A percentile compares a stretch with the other conserved stretches of the same genome.
Conservation (phyloP, 2,329 filamentous ascomycete species). For the Cladosporium halotolerans region DNA sequence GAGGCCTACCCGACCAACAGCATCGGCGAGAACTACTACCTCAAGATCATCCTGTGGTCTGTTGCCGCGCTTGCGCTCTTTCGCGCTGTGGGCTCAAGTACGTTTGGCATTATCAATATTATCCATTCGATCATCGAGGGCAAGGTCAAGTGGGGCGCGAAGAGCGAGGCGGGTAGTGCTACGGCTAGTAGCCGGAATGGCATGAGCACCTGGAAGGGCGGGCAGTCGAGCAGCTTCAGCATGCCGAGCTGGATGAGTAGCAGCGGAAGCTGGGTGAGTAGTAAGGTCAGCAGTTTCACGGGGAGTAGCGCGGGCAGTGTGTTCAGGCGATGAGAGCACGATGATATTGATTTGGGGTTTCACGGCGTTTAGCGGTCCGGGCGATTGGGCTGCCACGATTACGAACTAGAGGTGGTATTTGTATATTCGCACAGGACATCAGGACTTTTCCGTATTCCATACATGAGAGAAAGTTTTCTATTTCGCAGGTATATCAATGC, state of each 20-base stretch:
- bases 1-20: constrained; percentile 71
- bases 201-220: constrained; percentile 18
- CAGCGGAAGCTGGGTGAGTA: constrained; percentile 31
- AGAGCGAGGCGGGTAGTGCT: constrained; percentile 10
- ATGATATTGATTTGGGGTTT: neutral
- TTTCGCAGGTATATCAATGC: too few species aligned
- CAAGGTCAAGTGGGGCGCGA: constrained; percentile 53
- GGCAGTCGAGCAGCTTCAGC: constrained; percentile 24
- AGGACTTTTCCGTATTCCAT: too few species aligned
- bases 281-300: constrained; percentile 30
- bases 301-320: constrained; percentile 27
- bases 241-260: constrained; percentile 34
- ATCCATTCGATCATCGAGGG: constrained; percentile 84
- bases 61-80: constrained; percentile 84
- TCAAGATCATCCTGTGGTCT: constrained; percentile 87
- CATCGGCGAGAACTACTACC: constrained; percentile 79
- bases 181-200: constrained; percentile 6
- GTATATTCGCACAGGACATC: too few species aligned
- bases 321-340: neutral
- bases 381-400: neutral
- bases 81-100: constrained; percentile 72
- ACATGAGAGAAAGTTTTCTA: too few species aligned
- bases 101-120: constrained; percentile 77
- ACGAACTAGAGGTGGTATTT: too few species aligned
- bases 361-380: neutral